Conservation (phyloP, 805 yeast genomes). For the Kuraishia ogatae region DNA sequence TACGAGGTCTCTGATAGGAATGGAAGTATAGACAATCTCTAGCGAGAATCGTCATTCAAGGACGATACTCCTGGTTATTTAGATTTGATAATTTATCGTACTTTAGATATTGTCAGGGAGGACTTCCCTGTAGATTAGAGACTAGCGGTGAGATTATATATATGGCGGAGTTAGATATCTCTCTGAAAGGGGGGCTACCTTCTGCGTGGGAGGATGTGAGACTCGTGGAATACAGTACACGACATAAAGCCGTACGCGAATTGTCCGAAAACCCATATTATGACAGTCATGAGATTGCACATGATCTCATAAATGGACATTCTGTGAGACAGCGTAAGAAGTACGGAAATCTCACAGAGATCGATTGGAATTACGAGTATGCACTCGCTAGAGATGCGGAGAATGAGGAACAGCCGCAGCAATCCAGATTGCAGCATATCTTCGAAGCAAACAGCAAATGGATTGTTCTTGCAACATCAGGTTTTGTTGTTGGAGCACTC, state of each 20-base stretch:
- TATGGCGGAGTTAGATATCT: not conserved
- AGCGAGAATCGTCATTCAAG: too few relatives aligned
- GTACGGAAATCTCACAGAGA: constrained; percentile 12
- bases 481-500: constrained; percentile 37
- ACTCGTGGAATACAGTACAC: not conserved
- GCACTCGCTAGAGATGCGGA: constrained; percentile 13
- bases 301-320: too few relatives aligned
- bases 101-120: too few relatives aligned
- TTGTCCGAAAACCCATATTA: not conserved
- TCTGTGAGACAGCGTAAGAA: constrained; percentile 4
- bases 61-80: too few relatives aligned
- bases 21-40: too few relatives aligned
- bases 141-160: not conserved
- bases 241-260: not conserved
- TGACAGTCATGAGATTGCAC: not conserved
- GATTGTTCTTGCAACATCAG: constrained; percentile 35
- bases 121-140: not conserved
- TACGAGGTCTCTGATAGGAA: too few relatives aligned
- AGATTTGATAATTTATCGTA: too few relatives aligned
- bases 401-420: constrained; percentile 5
- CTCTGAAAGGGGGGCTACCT: not conserved
- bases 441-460: constrained; percentile 28
- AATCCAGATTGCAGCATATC: constrained; percentile 7
- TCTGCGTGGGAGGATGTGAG: not conserved
- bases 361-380: constrained; percentile 26